phyloP scores from a whole-genome alignment of 2,329 filamentous ascomycete genomes.

The Hypoxylon sp. region DNA sequence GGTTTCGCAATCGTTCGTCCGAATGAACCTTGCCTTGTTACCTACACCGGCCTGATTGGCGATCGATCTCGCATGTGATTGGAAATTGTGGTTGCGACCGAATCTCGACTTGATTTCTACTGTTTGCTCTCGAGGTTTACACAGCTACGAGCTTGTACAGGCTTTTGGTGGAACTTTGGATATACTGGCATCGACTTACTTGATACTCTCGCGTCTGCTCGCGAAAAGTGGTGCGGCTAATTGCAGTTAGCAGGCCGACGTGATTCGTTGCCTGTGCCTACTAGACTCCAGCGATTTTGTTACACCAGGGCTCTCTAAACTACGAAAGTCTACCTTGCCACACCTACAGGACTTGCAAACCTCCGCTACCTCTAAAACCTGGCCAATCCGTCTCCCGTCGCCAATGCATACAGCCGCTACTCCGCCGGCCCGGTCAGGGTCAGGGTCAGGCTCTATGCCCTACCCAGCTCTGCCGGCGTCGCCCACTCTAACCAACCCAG shows the following conservation, averaged over 20 bases:
- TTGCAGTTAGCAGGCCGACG: slow-evolving; percentile 36
- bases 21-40: slow-evolving; percentile 31
- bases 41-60: slow-evolving; percentile 10
- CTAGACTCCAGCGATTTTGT: slow-evolving; percentile 13
- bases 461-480: slow-evolving; percentile 74
- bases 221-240: slow-evolving; percentile 42
- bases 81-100: slow-evolving; percentile 19
- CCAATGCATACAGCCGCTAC: slow-evolving; percentile 49
- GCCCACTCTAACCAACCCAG: slow-evolving; percentile 91
- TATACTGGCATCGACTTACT: slow-evolving; percentile 37
- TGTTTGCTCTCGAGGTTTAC: slow-evolving; percentile 17
- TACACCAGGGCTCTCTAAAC: slow-evolving; percentile 3
- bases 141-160: slow-evolving; percentile 12
- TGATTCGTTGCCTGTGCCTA: slow-evolving; percentile 30
- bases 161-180: slow-evolving; percentile 38
- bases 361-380: slow-evolving; percentile 28
- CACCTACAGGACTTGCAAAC: slow-evolving; percentile 17
- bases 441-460: slow-evolving; percentile 50
- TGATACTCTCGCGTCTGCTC: slow-evolving; percentile 26
- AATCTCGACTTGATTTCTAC: slow-evolving; percentile 20
- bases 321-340: slow-evolving; percentile 17
- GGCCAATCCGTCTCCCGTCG: slow-evolving; percentile 29
- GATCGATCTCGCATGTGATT: slow-evolving; percentile 36
- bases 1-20: slow-evolving; percentile 28
- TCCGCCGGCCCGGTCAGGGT: slow-evolving; percentile 41